Evolutionary conservation across 179 eudicot genomes (phyloP).

Genomic region (Drosera spatulata): DNA sequence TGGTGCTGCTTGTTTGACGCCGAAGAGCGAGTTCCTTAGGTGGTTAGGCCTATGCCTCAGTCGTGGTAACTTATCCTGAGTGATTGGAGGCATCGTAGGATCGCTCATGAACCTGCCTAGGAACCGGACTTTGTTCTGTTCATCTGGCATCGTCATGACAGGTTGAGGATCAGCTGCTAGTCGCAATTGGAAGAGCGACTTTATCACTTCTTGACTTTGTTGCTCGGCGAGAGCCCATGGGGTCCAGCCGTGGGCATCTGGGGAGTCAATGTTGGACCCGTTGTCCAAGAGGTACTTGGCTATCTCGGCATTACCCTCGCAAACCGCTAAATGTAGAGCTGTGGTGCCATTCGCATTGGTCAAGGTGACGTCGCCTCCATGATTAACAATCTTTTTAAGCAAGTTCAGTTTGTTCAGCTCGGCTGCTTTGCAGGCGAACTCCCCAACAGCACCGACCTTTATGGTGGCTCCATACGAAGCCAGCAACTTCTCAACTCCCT

Average conservation of each 20-base stretch:
- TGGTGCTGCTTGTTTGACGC: conserved; percentile 20
- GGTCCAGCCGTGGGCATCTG: conserved; percentile 57
- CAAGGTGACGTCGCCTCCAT: conserved; percentile 50
- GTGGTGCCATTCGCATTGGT: conserved; percentile 46
- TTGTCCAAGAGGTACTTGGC: conserved; percentile 44
- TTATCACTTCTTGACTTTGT: conserved; percentile 62
- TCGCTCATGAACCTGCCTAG: conserved; percentile 44
- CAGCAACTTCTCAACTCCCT: conserved; percentile 32
- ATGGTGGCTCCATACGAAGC: conserved; percentile 44
- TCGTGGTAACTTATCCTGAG: background rate
- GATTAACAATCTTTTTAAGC: conserved; percentile 38
- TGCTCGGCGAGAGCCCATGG: conserved; percentile 63
- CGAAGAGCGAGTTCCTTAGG: conserved; percentile 60
- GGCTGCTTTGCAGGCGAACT: conserved; percentile 53
- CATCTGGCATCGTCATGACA: conserved; percentile 11
- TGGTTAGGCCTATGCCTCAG: conserved; percentile 34
- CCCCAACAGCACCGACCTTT: conserved; percentile 57
- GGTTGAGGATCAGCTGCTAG: conserved; percentile 17
- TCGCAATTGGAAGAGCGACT: conserved; percentile 31
- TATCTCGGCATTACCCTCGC: conserved; percentile 50
- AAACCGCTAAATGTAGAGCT: conserved; percentile 59
- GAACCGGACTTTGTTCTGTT: conserved; percentile 20
- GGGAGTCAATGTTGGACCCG: conserved; percentile 40
- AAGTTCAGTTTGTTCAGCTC: conserved; percentile 48
- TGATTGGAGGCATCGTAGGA: conserved; percentile 19